phyloP scores from a whole-genome alignment of 2,329 filamentous ascomycete genomes.

The Ceratocystis huliohia region DNA sequence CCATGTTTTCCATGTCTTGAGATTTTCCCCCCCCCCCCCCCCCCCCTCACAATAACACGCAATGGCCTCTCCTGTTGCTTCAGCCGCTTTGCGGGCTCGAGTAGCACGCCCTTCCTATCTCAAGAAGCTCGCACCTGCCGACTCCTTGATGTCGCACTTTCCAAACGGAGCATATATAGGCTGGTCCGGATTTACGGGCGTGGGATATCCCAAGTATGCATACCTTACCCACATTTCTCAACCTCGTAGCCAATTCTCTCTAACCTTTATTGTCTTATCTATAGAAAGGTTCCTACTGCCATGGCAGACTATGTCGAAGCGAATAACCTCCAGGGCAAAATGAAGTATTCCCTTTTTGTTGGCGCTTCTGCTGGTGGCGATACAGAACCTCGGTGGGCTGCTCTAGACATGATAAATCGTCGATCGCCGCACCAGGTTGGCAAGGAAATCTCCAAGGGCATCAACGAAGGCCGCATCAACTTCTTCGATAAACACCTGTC shows the following conservation, averaged over 20 bases:
- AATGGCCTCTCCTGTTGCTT: constrained; percentile 46
- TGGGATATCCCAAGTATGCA: constrained; percentile 65
- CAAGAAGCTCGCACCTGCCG: constrained; percentile 63
- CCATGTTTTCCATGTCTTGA: too few relatives aligned
- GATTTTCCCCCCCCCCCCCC: too few relatives aligned
- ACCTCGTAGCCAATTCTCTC: background rate
- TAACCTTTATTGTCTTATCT: background rate
- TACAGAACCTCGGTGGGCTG: constrained; percentile 86
- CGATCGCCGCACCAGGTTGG: constrained; percentile 78
- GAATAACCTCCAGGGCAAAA: constrained; percentile 69
- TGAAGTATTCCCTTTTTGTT: constrained; percentile 79
- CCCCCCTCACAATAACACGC: background rate
- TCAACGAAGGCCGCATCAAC: constrained; percentile 76
- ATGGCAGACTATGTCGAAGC: constrained; percentile 81
- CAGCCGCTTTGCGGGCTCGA: constrained; percentile 62
- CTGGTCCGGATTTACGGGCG: constrained; percentile 84
- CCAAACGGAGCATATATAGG: constrained; percentile 78
- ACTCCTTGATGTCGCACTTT: constrained; percentile 70
- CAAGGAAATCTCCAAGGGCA: constrained; percentile 79
- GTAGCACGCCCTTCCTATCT: constrained; percentile 65
- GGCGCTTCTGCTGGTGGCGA: constrained; percentile 81
- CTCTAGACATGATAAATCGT: constrained; percentile 77
- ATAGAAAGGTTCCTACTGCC: constrained; percentile 50
- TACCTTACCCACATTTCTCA: background rate
- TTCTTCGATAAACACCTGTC: constrained; percentile 91